phyloP scores from a whole-genome alignment of 228 moss, liverwort and hornwort species.

The Sphagnum fallax region DNA sequence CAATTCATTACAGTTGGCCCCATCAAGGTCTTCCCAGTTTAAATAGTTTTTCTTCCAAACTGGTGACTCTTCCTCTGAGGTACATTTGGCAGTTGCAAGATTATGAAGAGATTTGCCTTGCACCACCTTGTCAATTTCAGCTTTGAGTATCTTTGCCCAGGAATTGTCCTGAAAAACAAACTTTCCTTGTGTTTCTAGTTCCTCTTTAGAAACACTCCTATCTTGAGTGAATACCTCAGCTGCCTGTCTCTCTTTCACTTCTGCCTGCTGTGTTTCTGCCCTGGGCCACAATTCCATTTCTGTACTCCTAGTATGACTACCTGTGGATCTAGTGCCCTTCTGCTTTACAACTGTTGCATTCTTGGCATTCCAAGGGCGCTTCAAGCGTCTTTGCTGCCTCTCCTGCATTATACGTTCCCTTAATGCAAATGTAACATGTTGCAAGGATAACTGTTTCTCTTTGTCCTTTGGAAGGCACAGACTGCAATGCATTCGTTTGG shows the following conservation, averaged over 20 bases:
- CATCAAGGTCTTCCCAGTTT: neutral
- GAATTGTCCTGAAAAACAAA: conserved; percentile 27
- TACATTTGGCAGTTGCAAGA: conserved; percentile 6
- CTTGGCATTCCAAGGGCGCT: conserved; percentile 2
- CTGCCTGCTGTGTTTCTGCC: no score
- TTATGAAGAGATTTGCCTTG: conserved; percentile 7
- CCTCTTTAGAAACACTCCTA: no score
- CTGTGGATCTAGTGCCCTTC: neutral
- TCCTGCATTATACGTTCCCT: conserved; percentile 17
- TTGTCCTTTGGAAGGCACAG: conserved; percentile 1
- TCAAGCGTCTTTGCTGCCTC: conserved; percentile 6
- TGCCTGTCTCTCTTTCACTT: no score
- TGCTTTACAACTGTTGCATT: neutral
- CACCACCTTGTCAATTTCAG: conserved; percentile 14
- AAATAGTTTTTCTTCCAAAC: conserved; percentile 3
- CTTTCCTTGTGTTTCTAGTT: neutral
- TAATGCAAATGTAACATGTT: conserved; percentile 38
- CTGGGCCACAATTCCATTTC: no score
- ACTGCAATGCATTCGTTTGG: conserved; percentile 4
- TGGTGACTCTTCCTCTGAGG: conserved; percentile 4
- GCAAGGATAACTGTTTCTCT: conserved; percentile 15
- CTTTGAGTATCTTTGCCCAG: conserved; percentile 26
- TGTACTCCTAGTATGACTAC: neutral
- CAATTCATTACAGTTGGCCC: neutral
- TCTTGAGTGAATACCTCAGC: no score